phyloP scores from a whole-genome alignment of 352 stramenopile genomes.

The Phytophthora constricta region DNA sequence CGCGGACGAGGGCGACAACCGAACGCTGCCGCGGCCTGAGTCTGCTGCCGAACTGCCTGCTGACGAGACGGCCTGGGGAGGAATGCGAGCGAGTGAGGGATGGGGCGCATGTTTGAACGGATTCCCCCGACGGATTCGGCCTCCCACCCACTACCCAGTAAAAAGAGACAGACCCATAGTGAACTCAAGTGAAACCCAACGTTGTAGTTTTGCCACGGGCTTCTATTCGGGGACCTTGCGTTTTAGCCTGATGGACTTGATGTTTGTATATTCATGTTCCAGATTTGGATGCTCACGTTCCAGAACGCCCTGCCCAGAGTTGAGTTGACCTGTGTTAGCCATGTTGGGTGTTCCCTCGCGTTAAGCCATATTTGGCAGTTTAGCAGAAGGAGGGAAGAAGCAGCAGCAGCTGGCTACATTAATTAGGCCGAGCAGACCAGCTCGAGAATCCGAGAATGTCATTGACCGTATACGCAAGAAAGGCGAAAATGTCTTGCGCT shows the following conservation, averaged over 20 bases:
- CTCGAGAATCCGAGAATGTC: too few relatives aligned
- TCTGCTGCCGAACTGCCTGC: slow-evolving; percentile 4
- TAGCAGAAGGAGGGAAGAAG: too few relatives aligned
- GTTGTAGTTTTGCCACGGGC: too few relatives aligned
- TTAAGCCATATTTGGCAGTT: too few relatives aligned
- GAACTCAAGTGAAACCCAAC: background rate
- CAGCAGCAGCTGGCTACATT: too few relatives aligned
- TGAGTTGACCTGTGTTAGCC: too few relatives aligned
- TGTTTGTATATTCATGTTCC: background rate
- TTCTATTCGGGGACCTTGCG: background rate
- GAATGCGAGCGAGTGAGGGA: slow-evolving; percentile 9
- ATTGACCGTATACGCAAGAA: background rate
- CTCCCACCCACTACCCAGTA: slow-evolving; percentile 24
- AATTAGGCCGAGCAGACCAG: too few relatives aligned
- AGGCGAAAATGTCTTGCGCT: background rate
- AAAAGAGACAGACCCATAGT: background rate
- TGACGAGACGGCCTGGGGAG: slow-evolving; percentile 3
- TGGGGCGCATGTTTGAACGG: too few relatives aligned
- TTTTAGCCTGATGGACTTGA: background rate
- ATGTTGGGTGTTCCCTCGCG: too few relatives aligned
- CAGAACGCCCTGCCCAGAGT: too few relatives aligned
- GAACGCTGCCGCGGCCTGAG: slow-evolving; percentile 43
- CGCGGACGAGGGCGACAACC: slow-evolving; percentile 40
- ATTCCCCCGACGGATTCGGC: too few relatives aligned
- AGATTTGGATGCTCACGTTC: too few relatives aligned